Base-by-base conservation (phyloP, 768 basidiomycete species). In the Phaeolepiota aurea region DNA sequence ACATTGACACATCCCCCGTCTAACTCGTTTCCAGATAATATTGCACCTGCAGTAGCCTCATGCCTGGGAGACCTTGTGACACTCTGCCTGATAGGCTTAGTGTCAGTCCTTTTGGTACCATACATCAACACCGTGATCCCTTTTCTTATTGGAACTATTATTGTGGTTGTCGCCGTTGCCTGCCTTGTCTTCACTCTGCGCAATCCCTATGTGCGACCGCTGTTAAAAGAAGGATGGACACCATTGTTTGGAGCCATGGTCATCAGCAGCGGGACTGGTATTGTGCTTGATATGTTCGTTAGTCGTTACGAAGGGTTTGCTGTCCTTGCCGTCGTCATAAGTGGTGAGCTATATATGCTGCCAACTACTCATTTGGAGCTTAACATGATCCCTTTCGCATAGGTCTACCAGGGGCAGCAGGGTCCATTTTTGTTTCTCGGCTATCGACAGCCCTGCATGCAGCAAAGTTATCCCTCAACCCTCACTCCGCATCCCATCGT, bases 11-110 rank as follows among this genome's bases (percentile, higher is more conserved):
- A 13, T 32, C 4, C 22, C 12, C 7, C 37, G n/a, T 25, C 30
- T 36, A 37, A 40, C 2, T 16, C 19, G 31, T 10, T 12, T 14
- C 4, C 53, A 90, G 92, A 96, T 55, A 99, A 99, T 58, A 93
- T 98, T 48, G 87, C 93, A 1, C 89, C 96, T 0, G 92, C 96
- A 0, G 71, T 98, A 5, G 96, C 96, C 0, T 78, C 90, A 2
- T 90, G 88, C 51, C 71, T 98, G 2, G 94, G 96, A 3, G 96
- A 98, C 53, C 71, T 99, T 22, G 71, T 98, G 37, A 94, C 94
- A 0, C 77, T 99, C 36, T 71, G 79, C 44, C 78, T 97, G 41
- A 65, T 98, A 19, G 87, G 84, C n/a, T 42, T 65, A 13, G 68
- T 82, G n/a, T 82, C 87, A 4, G 73, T 83, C 2, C 44, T 77